These are phyloP conservation scores for Chlamydomonas sp. DNA, from an alignment of 139 green algal species.

Conservation along the genomic window DNA sequence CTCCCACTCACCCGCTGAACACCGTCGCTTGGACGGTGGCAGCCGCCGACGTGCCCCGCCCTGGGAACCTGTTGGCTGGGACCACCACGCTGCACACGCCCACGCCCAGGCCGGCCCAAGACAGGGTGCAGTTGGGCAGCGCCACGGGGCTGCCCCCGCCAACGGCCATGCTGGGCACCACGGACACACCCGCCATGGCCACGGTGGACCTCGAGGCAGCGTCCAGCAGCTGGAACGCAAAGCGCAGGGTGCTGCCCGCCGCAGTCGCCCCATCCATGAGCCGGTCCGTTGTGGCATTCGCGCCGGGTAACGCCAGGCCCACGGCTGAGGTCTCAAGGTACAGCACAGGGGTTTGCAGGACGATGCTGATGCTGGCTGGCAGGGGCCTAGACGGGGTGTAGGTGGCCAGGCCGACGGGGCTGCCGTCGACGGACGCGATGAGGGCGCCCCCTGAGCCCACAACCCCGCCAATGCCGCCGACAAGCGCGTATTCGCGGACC, in stretches of 20 bases:
- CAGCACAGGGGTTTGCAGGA: conserved; percentile 42
- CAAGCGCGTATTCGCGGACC: conserved; percentile 13
- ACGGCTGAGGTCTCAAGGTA: conserved; percentile 33
- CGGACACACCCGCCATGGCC: conserved; percentile 9
- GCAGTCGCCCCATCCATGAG: neutral
- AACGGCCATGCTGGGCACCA: conserved; percentile 14
- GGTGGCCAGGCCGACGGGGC: neutral
- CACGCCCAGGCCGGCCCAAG: conserved; percentile 16
- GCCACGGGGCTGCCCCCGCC: neutral
- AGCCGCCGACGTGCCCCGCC: neutral
- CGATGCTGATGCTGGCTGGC: conserved; percentile 1
- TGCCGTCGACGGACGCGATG: conserved; percentile 26
- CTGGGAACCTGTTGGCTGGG: conserved; percentile 32
- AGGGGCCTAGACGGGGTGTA: neutral
- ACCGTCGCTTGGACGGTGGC: conserved; percentile 30
- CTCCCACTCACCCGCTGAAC: conserved; percentile 39
- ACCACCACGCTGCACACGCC: conserved; percentile 40
- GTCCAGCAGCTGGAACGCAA: conserved; percentile 52
- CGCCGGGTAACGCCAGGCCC: neutral
- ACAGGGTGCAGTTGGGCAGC: conserved; percentile 11
- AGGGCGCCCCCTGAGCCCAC: neutral
- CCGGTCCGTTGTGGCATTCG: neutral
- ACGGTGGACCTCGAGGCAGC: conserved; percentile 30
- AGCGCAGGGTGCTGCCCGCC: conserved; percentile 6
- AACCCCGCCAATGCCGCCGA: neutral